Evolutionary conservation across 108 stramenopile genomes (phyloP).

Genomic region (Nitzschia sp.): DNA sequence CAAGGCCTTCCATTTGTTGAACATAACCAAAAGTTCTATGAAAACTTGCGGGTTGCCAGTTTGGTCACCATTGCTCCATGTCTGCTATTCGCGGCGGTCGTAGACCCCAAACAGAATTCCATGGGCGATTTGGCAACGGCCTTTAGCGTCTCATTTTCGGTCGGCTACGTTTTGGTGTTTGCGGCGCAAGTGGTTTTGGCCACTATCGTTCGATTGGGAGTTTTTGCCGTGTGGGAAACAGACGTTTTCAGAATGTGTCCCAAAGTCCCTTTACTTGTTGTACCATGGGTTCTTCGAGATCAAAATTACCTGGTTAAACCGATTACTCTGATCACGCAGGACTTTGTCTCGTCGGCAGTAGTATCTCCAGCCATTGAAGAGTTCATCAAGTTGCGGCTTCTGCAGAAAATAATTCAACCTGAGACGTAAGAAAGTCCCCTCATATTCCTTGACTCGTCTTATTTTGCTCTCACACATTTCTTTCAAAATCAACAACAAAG

Average conservation of each 20-base stretch:
- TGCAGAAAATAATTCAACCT: conserved; percentile 62
- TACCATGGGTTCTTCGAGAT: conserved; percentile 87
- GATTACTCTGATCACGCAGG: conserved; percentile 83
- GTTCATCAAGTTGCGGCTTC: conserved; percentile 69
- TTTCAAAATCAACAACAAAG: conserved; percentile 22
- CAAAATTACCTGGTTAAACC: conserved; percentile 71
- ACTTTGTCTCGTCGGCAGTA: conserved; percentile 76
- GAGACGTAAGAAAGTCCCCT: conserved; percentile 27
- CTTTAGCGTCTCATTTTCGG: conserved; percentile 69
- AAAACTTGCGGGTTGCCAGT: conserved; percentile 55
- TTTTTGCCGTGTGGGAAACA: conserved; percentile 74
- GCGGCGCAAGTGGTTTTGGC: conserved; percentile 64
- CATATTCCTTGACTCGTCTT: background rate
- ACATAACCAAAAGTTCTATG: conserved; percentile 72
- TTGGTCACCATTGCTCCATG: conserved; percentile 54
- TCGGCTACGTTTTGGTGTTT: conserved; percentile 71
- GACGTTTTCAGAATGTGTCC: conserved; percentile 55
- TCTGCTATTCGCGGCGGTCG: conserved; percentile 3
- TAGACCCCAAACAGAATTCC: conserved; percentile 17
- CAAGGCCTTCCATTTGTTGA: conserved; percentile 52
- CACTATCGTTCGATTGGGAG: conserved; percentile 66
- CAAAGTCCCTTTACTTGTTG: conserved; percentile 42
- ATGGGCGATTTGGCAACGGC: conserved; percentile 51
- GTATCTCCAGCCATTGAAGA: conserved; percentile 87
- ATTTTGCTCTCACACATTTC: background rate